Evolutionary conservation across 495 filamentous ascomycete genomes (phyloP).

Genomic region (Neurospora africana): DNA sequence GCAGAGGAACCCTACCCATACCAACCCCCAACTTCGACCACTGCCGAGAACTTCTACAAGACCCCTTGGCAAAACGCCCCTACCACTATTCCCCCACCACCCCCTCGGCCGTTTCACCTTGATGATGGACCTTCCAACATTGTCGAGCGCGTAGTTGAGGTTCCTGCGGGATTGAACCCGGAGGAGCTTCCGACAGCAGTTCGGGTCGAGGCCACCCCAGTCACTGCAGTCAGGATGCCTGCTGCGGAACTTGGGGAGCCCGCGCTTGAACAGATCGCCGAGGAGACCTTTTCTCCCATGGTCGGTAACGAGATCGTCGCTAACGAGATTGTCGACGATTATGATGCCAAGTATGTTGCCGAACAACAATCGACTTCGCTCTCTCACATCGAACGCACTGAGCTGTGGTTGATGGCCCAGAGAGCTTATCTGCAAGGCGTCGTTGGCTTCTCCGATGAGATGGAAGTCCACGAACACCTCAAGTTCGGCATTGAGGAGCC

Average conservation of each 20-base stretch:
- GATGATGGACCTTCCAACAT: slow-evolving; percentile 30
- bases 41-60: slow-evolving; percentile 76
- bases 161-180: slow-evolving; percentile 33
- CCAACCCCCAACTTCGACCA: slow-evolving; percentile 58
- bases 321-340: slow-evolving; percentile 49
- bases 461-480: slow-evolving; percentile 13
- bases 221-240: slow-evolving; percentile 19
- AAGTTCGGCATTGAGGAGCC: slow-evolving; percentile 1
- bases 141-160: slow-evolving; percentile 59
- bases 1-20: slow-evolving; percentile 25
- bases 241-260: slow-evolving; percentile 14
- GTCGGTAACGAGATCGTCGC: slow-evolving; percentile 38
- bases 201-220: slow-evolving; percentile 22
- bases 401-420: slow-evolving; percentile 71
- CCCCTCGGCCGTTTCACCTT: slow-evolving; percentile 23
- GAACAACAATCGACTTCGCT: slow-evolving; percentile 54
- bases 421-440: slow-evolving; percentile 65
- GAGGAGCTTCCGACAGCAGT: slow-evolving; percentile 61
- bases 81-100: slow-evolving; percentile 18
- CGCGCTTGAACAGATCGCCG: slow-evolving; percentile 3
- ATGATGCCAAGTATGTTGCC: slow-evolving; percentile 57
- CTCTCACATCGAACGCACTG: slow-evolving; percentile 68
- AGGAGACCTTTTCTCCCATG: slow-evolving; percentile 25
- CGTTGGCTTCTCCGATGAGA: slow-evolving; percentile 38
- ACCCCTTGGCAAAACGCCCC: slow-evolving; percentile 51